These are phyloP conservation scores for Tylopilus felleus DNA, from an alignment of 768 basidiomycete species.

Conservation along the genomic window DNA sequence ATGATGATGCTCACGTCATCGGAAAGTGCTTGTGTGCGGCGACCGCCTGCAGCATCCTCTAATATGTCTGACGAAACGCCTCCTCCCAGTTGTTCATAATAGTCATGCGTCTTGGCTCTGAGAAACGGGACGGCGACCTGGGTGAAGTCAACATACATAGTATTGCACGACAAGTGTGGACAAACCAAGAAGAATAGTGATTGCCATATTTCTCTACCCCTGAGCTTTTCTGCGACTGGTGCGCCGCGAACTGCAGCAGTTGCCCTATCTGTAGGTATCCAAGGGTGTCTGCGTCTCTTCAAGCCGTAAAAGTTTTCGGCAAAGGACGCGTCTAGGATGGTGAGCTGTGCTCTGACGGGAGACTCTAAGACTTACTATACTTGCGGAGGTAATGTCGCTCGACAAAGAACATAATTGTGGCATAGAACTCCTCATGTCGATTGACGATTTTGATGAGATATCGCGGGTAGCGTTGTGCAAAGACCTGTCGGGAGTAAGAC, in stretches of 20 bases:
- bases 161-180: neutral
- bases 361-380: slow-evolving; percentile 55
- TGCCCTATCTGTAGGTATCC: slow-evolving; percentile 66
- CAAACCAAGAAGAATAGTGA: slow-evolving; percentile 80
- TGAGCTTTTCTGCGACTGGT: slow-evolving; percentile 62
- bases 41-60: slow-evolving; percentile 47
- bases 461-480: slow-evolving; percentile 91
- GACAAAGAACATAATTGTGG: slow-evolving; percentile 80
- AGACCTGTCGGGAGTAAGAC: slow-evolving; percentile 53
- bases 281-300: slow-evolving; percentile 70
- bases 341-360: neutral
- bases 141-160: slow-evolving; percentile 1
- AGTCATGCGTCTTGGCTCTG: slow-evolving; percentile 84
- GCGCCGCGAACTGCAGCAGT: slow-evolving; percentile 64
- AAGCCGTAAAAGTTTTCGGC: slow-evolving; percentile 96
- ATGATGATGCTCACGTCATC: slow-evolving; percentile 46
- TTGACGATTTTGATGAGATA: slow-evolving; percentile 91
- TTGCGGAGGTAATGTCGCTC: slow-evolving; percentile 88
- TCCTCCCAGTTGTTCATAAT: slow-evolving; percentile 88
- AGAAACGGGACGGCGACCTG: slow-evolving; percentile 86
- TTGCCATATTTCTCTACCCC: slow-evolving; percentile 63
- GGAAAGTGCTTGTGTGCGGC: slow-evolving; percentile 43
- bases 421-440: slow-evolving; percentile 95
- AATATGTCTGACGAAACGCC: slow-evolving; percentile 65
- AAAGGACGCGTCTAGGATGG: slow-evolving; percentile 77